Conservation (phyloP, 2,329 filamentous ascomycete genomes). For the Domatiomyces catenatus region DNA sequence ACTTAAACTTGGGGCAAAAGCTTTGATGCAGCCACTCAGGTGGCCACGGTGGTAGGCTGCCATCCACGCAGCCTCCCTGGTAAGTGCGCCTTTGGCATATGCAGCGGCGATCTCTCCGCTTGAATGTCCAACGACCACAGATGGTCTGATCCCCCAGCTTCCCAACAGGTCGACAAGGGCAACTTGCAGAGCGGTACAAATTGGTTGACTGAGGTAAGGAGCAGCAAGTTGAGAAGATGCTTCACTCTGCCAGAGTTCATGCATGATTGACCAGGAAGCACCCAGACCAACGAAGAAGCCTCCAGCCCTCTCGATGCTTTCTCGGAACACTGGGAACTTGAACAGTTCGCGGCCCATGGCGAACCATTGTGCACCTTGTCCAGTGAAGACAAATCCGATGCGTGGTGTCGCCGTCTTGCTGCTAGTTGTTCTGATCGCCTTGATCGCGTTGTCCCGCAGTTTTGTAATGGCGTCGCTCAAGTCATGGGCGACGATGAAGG, state of each 20-base stretch:
- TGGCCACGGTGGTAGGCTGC: constrained; percentile 20
- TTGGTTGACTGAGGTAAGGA: constrained; percentile 6
- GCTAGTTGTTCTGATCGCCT: too few relatives aligned
- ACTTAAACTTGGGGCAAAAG: constrained; percentile 2
- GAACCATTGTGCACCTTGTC: constrained; percentile 14
- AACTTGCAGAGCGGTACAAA: constrained; percentile 15
- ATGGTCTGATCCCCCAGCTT: constrained; percentile 9
- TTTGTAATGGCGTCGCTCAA: too few relatives aligned
- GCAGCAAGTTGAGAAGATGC: constrained; percentile 1
- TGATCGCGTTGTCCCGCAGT: too few relatives aligned
- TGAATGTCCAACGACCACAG: constrained; percentile 16
- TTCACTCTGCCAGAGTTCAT: constrained; percentile 2
- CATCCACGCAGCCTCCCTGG: constrained; percentile 17
- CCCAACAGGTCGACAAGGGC: constrained; percentile 14
- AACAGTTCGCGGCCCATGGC: constrained; percentile 10
- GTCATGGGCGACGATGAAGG: too few relatives aligned
- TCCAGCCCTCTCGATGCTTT: constrained; percentile 2
- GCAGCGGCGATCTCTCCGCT: constrained; percentile 18
- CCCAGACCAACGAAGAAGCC: constrained; percentile 8
- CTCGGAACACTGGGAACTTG: constrained; percentile 5
- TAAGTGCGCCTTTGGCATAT: constrained; percentile 15
- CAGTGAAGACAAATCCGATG: constrained; percentile 8
- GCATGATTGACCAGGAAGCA: constrained; percentile 12
- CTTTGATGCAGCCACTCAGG: neutral
- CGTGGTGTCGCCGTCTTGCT: neutral